phyloP scores from a whole-genome alignment of 352 stramenopile genomes.

The Elongisporangium prolatum region DNA sequence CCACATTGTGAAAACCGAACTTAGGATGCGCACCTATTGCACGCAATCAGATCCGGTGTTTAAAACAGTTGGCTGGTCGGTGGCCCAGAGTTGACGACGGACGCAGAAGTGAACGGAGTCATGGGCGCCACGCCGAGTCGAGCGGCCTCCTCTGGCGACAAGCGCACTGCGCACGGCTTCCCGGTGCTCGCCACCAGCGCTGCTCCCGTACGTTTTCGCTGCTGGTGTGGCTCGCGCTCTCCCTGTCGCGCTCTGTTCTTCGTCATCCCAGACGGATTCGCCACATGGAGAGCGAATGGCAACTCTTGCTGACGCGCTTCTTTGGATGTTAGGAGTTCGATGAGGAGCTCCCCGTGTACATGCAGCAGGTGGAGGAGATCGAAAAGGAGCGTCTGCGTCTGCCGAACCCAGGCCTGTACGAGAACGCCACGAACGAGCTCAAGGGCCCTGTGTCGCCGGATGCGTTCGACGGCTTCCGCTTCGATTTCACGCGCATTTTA shows the following conservation, averaged over 20 bases:
- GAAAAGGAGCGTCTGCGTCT: conserved; percentile 65
- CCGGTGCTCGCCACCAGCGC: conserved; percentile 68
- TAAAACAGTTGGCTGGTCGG: conserved; percentile 18
- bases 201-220: conserved; percentile 34
- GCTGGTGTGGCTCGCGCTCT: neutral
- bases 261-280: neutral
- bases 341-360: conserved; percentile 63
- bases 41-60: conserved; percentile 11
- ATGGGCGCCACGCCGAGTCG: conserved; percentile 57
- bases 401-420: conserved; percentile 80
- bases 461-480: conserved; percentile 84
- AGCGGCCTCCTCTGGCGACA: conserved; percentile 5
- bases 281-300: no score
- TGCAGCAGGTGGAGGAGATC: conserved; percentile 81
- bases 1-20: neutral
- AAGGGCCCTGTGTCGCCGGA: conserved; percentile 75
- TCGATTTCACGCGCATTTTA: conserved; percentile 83
- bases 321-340: neutral
- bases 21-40: neutral
- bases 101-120: conserved; percentile 2
- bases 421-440: conserved; percentile 82
- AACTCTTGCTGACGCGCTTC: no score
- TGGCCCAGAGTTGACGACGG: neutral
- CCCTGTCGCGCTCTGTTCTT: conserved; percentile 2
- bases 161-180: conserved; percentile 25